These are phyloP conservation scores for Coffea humblotiana DNA, from an alignment of 305 asterid genomes.

Conservation along the genomic window DNA sequence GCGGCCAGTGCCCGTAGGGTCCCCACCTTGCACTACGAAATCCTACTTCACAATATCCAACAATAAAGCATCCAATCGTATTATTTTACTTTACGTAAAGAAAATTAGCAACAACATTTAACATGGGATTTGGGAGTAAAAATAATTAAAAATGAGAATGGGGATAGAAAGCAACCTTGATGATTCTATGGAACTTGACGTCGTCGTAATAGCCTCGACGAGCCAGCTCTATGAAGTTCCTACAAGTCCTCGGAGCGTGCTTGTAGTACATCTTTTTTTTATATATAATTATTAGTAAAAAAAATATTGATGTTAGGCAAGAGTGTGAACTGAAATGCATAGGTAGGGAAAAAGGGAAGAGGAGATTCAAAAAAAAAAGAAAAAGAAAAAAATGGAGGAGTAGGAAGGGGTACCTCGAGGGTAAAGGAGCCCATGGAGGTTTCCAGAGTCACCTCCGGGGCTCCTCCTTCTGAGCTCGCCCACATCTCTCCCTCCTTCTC, in stretches of 20 bases:
- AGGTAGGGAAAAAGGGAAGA: neutral
- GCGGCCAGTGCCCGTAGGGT: conserved; percentile 95
- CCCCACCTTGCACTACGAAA: conserved; percentile 96
- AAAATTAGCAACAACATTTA: too few relatives aligned
- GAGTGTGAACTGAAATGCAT: too few relatives aligned
- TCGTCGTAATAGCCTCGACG: conserved; percentile 85
- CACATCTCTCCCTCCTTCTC: conserved; percentile 26
- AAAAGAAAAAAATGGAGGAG: neutral
- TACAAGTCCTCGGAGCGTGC: conserved; percentile 93
- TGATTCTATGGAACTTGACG: conserved; percentile 93
- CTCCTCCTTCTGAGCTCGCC: conserved; percentile 66
- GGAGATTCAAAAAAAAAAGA: neutral
- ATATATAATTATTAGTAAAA: neutral
- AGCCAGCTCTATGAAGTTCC: conserved; percentile 85
- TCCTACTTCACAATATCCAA: conserved; percentile 42
- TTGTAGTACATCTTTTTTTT: conserved; percentile 69
- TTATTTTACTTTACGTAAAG: too few relatives aligned
- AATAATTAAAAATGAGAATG: neutral
- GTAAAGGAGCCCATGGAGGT: conserved; percentile 96
- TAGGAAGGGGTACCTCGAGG: conserved; percentile 40
- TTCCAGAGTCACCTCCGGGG: conserved; percentile 90
- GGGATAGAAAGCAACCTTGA: conserved; percentile 46
- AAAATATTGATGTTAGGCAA: neutral
- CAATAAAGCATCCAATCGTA: neutral
- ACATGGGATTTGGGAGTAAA: neutral